Evolutionary conservation across 1,284 basidiomycete genomes (phyloP), one percentile per base, ranked within the genome.

Genomic region (Cystobasidiaceae sp.): DNA sequence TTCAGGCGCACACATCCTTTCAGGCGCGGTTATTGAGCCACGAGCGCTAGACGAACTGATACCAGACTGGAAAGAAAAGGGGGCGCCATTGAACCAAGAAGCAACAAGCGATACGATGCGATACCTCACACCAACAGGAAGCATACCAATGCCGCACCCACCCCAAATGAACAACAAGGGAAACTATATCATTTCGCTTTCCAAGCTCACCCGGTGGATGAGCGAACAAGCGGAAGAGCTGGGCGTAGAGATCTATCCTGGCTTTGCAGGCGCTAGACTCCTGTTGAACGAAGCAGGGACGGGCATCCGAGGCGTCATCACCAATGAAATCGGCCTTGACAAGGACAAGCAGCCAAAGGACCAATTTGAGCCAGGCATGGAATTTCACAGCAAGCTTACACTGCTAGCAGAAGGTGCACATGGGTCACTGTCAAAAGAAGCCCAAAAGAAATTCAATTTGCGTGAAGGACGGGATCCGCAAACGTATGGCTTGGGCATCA

Each of bases 381-480:
- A 90, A 70, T 98, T 98, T 80, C 86, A 87, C 64, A 87, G 94
- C 39, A 93, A 90, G 74, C 87, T 94, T 49, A 96, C 93, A 0
- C 82, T 98, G n/a, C 83, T 98, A 55, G 93, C 91, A 0, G 96
- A 98, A 77, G 96, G 94, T 51, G 91, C 93, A 9, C 94, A 97
- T 73, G 94, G 96, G 0, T 90, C 87, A 3, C 81, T 98, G 30
- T 86, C 89, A 13, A 94, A 97, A 78, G 82, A 87, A 70, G 83
- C 87, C 9, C 86, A 93, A 69, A 81, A 82, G 55, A 84, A 86
- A 74, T 93, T 94, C 77, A 81, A 86, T 59, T 81, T 97, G 33
- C 82, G 92, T 25, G 85, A 89, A 50, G 82, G 86, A 37, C 79
- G 79, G 15, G 89, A 97, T 77, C 88, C 89, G 2, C 96, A 98